A percentile compares a stretch with the other conserved stretches of the same genome.
Conservation (phyloP, 768 basidiomycete species). For the Thelephora aurantiotincta region DNA sequence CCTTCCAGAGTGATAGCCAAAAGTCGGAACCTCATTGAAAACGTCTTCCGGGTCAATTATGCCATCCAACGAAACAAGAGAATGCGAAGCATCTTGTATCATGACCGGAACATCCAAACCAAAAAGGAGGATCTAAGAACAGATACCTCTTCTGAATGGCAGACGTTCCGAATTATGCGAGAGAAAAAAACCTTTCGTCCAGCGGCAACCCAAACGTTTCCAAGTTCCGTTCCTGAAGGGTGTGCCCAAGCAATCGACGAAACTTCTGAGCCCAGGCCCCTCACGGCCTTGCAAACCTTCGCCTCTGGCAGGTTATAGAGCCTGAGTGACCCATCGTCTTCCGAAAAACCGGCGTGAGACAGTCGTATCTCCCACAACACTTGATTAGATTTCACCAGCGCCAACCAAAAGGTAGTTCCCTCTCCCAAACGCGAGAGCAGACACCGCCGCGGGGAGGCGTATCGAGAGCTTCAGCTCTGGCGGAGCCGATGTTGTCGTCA, state of each 20-base stretch:
- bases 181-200: conserved; percentile 34
- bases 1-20: neutral
- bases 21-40: conserved; percentile 46
- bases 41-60: conserved; percentile 39
- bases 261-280: conserved; percentile 40
- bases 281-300: conserved; percentile 50
- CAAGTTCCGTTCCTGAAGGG: conserved; percentile 23
- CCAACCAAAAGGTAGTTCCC: conserved; percentile 41
- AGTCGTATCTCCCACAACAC: neutral
- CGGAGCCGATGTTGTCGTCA: neutral
- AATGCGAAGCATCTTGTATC: conserved; percentile 39
- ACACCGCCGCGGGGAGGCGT: conserved; percentile 33
- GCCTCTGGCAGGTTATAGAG: conserved; percentile 45
- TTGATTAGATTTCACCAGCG: conserved; percentile 29
- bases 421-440: conserved; percentile 37
- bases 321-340: conserved; percentile 60
- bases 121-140: conserved; percentile 23
- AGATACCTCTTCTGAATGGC: neutral
- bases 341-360: conserved; percentile 1
- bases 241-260: conserved; percentile 42
- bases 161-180: neutral
- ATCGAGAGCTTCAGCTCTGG: neutral
- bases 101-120: conserved; percentile 33
- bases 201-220: conserved; percentile 52
- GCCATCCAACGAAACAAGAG: conserved; percentile 28